Conservation (phyloP, 257 asterid species). For the Parsonsia alboflavescens region DNA sequence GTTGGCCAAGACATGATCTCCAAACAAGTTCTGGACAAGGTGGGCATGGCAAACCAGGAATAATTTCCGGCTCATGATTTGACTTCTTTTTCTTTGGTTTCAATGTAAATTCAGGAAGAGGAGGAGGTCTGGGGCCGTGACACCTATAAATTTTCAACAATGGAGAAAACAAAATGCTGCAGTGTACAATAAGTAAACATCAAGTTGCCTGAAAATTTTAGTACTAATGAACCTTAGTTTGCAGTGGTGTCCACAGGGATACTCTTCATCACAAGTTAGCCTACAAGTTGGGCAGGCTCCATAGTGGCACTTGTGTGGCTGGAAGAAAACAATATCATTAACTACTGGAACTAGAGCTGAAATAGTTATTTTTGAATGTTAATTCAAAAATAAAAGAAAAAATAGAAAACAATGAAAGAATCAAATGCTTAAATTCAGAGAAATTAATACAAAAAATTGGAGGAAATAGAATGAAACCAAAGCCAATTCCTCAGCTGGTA, state of each 20-base stretch:
- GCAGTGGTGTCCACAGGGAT: constrained; percentile 81
- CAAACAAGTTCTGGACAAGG: constrained; percentile 85
- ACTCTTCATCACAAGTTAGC: constrained; percentile 62
- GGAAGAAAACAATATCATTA: constrained; percentile 24
- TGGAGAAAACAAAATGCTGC: constrained; percentile 4
- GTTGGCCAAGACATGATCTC: constrained; percentile 79
- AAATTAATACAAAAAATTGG: background rate
- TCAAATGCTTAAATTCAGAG: background rate
- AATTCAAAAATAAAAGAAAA: background rate
- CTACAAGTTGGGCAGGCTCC: constrained; percentile 90
- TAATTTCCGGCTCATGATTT: constrained; percentile 39
- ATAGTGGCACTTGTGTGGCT: constrained; percentile 96
- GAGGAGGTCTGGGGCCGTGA: constrained; percentile 90
- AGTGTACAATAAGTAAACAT: constrained; percentile 14
- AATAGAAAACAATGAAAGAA: background rate
- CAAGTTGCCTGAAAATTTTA: background rate
- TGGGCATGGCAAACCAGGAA: constrained; percentile 78
- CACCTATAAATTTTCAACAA: constrained; percentile 48
- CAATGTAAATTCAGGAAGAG: constrained; percentile 71
- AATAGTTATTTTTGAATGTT: background rate
- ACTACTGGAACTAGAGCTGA: constrained; percentile 9
- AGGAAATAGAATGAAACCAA: background rate
- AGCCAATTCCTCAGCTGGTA: background rate
- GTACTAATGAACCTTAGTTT: constrained; percentile 48
- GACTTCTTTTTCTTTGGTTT: constrained; percentile 80